phyloP scores from a whole-genome alignment of 78 protist genomes.

The Tieghemostelium lacteum region DNA sequence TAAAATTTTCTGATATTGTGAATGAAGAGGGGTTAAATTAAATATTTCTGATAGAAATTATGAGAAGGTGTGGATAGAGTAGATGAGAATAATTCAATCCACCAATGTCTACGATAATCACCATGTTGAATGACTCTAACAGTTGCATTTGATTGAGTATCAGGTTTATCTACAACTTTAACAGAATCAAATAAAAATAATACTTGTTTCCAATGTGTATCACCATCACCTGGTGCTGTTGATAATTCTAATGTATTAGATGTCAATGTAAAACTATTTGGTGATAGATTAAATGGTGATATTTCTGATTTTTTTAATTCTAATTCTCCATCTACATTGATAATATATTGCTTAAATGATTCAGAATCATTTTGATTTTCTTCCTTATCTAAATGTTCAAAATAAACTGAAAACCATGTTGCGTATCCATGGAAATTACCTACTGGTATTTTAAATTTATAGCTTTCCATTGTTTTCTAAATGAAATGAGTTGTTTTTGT shows the following conservation, averaged over 20 bases:
- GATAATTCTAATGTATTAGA: constrained; percentile 27
- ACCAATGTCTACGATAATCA: constrained; percentile 60
- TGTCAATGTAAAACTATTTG: constrained; percentile 1
- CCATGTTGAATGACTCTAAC: constrained; percentile 33
- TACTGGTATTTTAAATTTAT: constrained; percentile 34
- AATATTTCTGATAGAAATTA: constrained; percentile 22
- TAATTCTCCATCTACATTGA: constrained; percentile 23
- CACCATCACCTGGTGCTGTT: constrained; percentile 42
- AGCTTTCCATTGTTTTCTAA: constrained; percentile 30
- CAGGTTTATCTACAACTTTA: not conserved
- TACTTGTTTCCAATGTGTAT: constrained; percentile 54
- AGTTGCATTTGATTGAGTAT: not conserved
- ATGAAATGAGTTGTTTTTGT: not conserved
- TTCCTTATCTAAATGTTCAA: constrained; percentile 29
- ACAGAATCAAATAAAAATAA: constrained; percentile 8
- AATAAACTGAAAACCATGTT: constrained; percentile 56
- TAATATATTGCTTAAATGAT: not conserved
- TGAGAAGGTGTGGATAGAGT: not conserved
- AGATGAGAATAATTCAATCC: constrained; percentile 20
- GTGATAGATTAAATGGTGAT: not conserved
- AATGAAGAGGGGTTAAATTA: constrained; percentile 17
- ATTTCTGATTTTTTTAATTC: not conserved
- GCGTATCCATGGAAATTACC: constrained; percentile 51
- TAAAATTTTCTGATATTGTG: no score
- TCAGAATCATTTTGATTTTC: not conserved